Conservation (phyloP, 106 monocot species). For the Xerophyta viscosa region DNA sequence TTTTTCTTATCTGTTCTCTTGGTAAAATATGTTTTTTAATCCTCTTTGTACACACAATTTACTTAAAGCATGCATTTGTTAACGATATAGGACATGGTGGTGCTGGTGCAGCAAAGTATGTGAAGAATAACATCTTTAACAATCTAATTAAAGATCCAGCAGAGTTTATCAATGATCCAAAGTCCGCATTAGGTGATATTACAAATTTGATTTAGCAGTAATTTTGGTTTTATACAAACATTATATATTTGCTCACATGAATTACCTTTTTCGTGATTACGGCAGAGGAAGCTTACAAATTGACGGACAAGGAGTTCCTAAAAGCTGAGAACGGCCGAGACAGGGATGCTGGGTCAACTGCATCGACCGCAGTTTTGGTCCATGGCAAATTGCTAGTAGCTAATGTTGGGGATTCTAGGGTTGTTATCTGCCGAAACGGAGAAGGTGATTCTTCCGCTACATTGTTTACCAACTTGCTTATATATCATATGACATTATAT, state of each 20-base stretch:
- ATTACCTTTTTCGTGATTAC: constrained; percentile 1
- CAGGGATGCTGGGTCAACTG: constrained; percentile 74
- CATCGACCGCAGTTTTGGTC: no score
- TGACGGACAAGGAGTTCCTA: constrained; percentile 52
- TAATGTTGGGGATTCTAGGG: constrained; percentile 86
- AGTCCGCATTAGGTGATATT: constrained; percentile 69
- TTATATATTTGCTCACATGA: constrained; percentile 1
- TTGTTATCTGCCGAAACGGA: constrained; percentile 52
- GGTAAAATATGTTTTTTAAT: no score
- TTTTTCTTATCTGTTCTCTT: no score
- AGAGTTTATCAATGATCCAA: constrained; percentile 50
- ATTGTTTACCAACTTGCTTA: no score
- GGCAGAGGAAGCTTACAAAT: constrained; percentile 54
- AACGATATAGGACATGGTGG: constrained; percentile 61
- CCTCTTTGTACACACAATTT: no score
- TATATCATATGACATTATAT: no score
- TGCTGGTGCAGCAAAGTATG: constrained; percentile 45
- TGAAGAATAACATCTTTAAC: constrained; percentile 59
- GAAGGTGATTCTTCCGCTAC: constrained; percentile 29
- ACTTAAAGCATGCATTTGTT: no score
- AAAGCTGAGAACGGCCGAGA: constrained; percentile 28
- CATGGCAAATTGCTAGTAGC: constrained; percentile 52
- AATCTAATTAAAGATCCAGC: constrained; percentile 64
- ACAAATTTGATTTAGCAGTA: no score
- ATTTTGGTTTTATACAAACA: neutral